A percentile compares a stretch with the other conserved stretches of the same genome.
phyloP scores from a whole-genome alignment of 1,284 basidiomycete species.

The Puccinia novopanici region DNA sequence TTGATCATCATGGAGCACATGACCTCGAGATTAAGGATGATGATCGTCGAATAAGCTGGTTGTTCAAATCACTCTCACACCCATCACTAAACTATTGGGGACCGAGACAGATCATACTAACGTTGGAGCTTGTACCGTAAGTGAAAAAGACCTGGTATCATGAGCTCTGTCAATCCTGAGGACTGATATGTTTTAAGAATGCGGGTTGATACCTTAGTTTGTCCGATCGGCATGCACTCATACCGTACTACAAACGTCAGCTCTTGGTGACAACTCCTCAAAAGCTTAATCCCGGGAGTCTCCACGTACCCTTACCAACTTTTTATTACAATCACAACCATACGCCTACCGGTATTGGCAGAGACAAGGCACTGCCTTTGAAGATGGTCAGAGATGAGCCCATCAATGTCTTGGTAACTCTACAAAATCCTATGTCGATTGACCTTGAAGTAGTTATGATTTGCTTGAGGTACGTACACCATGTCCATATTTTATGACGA shows the following conservation, averaged over 20 bases:
- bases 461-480: constrained; percentile 25
- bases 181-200: neutral
- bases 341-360: neutral
- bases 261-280: neutral
- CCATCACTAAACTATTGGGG: constrained; percentile 18
- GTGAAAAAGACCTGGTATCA: neutral
- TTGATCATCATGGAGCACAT: neutral
- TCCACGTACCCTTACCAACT: constrained; percentile 3
- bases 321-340: constrained; percentile 40
- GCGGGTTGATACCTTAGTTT: constrained; percentile 14
- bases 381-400: constrained; percentile 32
- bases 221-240: constrained; percentile 27
- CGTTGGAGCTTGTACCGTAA: constrained; percentile 32
- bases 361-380: constrained; percentile 7
- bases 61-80: constrained; percentile 12
- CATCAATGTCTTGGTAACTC: constrained; percentile 26
- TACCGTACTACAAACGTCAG: constrained; percentile 1
- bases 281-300: neutral
- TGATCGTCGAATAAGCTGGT: constrained; percentile 21
- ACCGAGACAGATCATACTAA: constrained; percentile 7
- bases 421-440: constrained; percentile 40
- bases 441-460: constrained; percentile 33
- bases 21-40: constrained; percentile 19
- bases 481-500: neutral
- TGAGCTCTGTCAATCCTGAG: neutral